Evolutionary conservation across 148 eudicot species (phyloP).

Genomic region (Oxyria digyna): DNA sequence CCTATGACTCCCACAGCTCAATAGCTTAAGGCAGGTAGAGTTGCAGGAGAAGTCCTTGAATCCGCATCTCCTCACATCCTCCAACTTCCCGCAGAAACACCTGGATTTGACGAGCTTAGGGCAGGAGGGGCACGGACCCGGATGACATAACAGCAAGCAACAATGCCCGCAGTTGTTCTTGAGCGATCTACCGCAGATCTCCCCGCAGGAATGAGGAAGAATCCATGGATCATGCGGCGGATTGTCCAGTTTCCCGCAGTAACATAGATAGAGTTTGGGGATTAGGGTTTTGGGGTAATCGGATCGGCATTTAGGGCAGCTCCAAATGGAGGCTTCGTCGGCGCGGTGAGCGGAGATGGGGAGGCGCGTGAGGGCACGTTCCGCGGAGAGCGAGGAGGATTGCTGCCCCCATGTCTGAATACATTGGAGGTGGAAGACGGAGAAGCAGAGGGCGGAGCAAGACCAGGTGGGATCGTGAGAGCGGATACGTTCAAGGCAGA

Average conservation of each 20-base stretch:
- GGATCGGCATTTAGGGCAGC: slow-evolving; percentile 85
- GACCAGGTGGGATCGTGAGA: slow-evolving; percentile 90
- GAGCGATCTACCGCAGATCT: slow-evolving; percentile 57
- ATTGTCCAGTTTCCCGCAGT: slow-evolving; percentile 61
- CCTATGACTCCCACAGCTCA: slow-evolving; percentile 59
- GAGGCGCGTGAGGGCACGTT: slow-evolving; percentile 71
- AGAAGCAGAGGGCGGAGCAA: slow-evolving; percentile 63
- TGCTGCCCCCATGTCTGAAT: slow-evolving; percentile 89
- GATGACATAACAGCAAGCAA: slow-evolving; percentile 81
- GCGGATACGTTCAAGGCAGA: slow-evolving; percentile 83
- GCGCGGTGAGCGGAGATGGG: slow-evolving; percentile 40
- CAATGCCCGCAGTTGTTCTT: slow-evolving; percentile 62
- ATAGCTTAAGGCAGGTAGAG: slow-evolving; percentile 30
- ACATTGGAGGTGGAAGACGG: slow-evolving; percentile 73
- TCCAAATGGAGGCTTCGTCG: slow-evolving; percentile 50
- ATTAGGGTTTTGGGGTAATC: slow-evolving; percentile 51
- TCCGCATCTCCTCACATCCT: slow-evolving; percentile 84
- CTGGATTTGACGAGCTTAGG: slow-evolving; percentile 61
- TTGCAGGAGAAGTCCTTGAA: slow-evolving; percentile 83
- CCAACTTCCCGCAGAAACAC: slow-evolving; percentile 64
- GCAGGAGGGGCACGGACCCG: slow-evolving; percentile 93
- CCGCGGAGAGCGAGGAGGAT: slow-evolving; percentile 37
- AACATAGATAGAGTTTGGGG: slow-evolving; percentile 64
- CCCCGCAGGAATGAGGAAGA: slow-evolving; percentile 94
- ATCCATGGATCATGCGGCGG: slow-evolving; percentile 87